Evolutionary conservation across 495 filamentous ascomycete genomes (phyloP), one percentile per base, ranked within the genome.

Genomic region (Tuber umbilicatum): DNA sequence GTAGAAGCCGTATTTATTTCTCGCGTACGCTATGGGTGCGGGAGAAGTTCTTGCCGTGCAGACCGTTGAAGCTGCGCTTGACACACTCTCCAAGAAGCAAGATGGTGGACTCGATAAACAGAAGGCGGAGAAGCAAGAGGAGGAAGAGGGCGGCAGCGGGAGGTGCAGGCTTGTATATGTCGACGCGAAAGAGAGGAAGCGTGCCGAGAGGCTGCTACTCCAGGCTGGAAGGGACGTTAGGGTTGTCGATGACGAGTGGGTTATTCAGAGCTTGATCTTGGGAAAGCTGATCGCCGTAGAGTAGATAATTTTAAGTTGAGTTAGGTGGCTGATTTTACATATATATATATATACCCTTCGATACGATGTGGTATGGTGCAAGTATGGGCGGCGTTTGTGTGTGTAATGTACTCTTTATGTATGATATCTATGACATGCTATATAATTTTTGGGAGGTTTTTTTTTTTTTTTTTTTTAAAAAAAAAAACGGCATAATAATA

Each of bases 191-290:
- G 84, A 87, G 39, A 87, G 85, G 74, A 84, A 86, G 73, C 73
- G 79, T 27, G 82, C 82, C 37, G 82, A 79, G 67, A 77, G 77
- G 67, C 80, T 84, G 74, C 72, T 79, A 69, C 80, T 83, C 71
- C 70, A 78, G 67, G 78, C 74, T 75, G 80, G 85, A 70, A 80
- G 78, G 71, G 87, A 87, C 78, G 84, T 91, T 50, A 87, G 86
- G 81, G 81, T 93, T 74, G 87, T 97, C 68, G 91, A 90, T 43
- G 92, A 97, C 84, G 94, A 98, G 81, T 89, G 93, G 81, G 88
- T 98, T 42, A 90, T 97, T 73, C 96, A 99, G 85, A 97, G 94
- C 82, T 84, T 98, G 75, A 97, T 99, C 76, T 80, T 97, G 72
- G 95, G 94, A 7, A 88, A 88, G 73, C 79, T 97, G 76, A 86